phyloP scores from a whole-genome alignment of 2,329 filamentous ascomycete species.

The Fusarium illudens region DNA sequence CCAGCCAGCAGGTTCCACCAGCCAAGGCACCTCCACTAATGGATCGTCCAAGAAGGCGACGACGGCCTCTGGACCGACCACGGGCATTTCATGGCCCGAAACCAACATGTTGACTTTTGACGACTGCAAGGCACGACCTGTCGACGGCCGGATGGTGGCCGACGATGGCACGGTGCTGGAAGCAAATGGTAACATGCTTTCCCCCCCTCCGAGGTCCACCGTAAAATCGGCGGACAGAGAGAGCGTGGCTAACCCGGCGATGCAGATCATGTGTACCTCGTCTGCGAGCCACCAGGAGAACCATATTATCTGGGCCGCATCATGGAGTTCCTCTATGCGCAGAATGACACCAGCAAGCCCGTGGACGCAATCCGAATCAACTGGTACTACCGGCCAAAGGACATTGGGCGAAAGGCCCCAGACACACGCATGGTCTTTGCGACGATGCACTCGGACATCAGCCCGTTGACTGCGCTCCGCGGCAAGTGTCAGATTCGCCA shows the following conservation, averaged over 20 bases:
- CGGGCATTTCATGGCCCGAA: slow-evolving; percentile 61
- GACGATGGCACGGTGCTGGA: slow-evolving; percentile 88
- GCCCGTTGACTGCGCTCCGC: slow-evolving; percentile 88
- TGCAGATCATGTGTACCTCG: slow-evolving; percentile 85
- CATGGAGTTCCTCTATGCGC: slow-evolving; percentile 93
- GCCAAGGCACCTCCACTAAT: slow-evolving; percentile 37
- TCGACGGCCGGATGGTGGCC: slow-evolving; percentile 81
- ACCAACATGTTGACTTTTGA: slow-evolving; percentile 93
- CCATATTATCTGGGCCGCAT: slow-evolving; percentile 97
- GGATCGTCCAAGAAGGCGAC: slow-evolving; percentile 34
- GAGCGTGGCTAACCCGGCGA: slow-evolving; percentile 46
- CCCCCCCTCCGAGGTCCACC: slow-evolving; percentile 21
- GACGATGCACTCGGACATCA: slow-evolving; percentile 98
- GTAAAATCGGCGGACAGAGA: slow-evolving; percentile 34
- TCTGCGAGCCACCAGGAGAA: slow-evolving; percentile 96
- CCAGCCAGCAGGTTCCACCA: slow-evolving; percentile 38
- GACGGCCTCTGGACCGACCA: slow-evolving; percentile 45
- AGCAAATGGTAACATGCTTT: slow-evolving; percentile 82
- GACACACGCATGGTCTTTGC: slow-evolving; percentile 93
- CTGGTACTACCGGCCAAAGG: slow-evolving; percentile 97
- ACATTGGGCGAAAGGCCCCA: slow-evolving; percentile 90
- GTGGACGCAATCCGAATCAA: slow-evolving; percentile 93
- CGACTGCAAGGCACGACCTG: slow-evolving; percentile 71
- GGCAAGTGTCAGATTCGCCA: slow-evolving; percentile 94
- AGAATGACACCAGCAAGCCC: slow-evolving; percentile 75